A percentile compares a stretch with the other conserved stretches of the same genome.
These are phyloP conservation scores for Diversispora eburnea DNA, from an alignment of 192 early-diverging fungal genomes.

Conservation along the genomic window DNA sequence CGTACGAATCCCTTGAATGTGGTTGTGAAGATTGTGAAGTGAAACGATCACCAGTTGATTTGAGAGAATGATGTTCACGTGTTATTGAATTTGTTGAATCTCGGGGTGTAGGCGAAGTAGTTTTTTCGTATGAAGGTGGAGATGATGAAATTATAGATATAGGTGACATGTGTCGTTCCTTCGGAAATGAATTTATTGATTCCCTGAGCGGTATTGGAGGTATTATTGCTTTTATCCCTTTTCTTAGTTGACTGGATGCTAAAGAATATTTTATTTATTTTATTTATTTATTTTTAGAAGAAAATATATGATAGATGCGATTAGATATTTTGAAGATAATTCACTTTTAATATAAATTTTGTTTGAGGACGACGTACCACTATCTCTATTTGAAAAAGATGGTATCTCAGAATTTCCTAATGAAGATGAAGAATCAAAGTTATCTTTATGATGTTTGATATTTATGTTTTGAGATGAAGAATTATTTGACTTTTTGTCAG, in stretches of 20 bases:
- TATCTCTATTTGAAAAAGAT: not conserved
- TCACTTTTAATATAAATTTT: not conserved
- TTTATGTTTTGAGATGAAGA: not conserved
- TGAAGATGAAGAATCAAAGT: not conserved
- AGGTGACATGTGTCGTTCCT: not conserved
- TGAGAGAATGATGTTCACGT: too few relatives aligned
- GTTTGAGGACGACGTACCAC: not conserved
- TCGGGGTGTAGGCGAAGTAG: too few relatives aligned
- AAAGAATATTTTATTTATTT: not conserved
- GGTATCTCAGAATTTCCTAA: not conserved
- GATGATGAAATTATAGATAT: not conserved
- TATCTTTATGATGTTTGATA: not conserved
- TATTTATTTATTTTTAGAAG: too few relatives aligned
- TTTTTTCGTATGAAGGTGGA: not conserved
- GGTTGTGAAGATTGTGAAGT: too few relatives aligned
- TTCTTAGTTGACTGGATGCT: not conserved
- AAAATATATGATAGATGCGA: too few relatives aligned
- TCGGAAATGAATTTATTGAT: not conserved
- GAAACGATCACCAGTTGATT: too few relatives aligned
- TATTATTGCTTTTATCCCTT: not conserved
- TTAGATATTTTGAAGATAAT: not conserved
- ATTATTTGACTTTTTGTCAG: slow-evolving; percentile 3
- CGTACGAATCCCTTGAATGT: too few relatives aligned
- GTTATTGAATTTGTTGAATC: too few relatives aligned
- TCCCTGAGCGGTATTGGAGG: not conserved